These are phyloP conservation scores for Centella asiatica DNA, from an alignment of 129 eudicot genomes.

Conservation along the genomic window DNA sequence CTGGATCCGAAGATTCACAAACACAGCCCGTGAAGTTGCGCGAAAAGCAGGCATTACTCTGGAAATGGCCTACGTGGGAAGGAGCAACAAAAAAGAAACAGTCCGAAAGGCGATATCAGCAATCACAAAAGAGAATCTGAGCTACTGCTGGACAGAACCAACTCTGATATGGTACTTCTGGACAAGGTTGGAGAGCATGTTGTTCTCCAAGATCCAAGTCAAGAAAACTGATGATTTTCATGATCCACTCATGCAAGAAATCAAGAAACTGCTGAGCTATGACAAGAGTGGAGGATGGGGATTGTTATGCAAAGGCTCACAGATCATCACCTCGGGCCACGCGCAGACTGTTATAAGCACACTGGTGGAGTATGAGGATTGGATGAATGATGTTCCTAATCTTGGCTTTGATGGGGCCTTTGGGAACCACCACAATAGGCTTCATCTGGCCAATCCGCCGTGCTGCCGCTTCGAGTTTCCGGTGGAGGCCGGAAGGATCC, in stretches of 20 bases:
- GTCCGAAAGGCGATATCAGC: slow-evolving; percentile 31
- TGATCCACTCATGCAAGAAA: slow-evolving; percentile 56
- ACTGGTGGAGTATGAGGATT: slow-evolving; percentile 28
- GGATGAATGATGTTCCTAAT: slow-evolving; percentile 37
- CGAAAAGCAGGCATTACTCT: slow-evolving; percentile 31
- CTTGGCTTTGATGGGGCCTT: slow-evolving; percentile 43
- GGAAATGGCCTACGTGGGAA: slow-evolving; percentile 61
- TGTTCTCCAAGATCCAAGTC: slow-evolving; percentile 62
- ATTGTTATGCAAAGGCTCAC: slow-evolving; percentile 53
- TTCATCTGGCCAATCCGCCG: slow-evolving; percentile 32
- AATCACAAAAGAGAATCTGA: slow-evolving; percentile 41
- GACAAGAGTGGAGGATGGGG: slow-evolving; percentile 86
- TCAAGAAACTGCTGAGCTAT: slow-evolving; percentile 57
- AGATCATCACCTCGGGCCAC: slow-evolving; percentile 36
- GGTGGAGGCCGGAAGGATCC: slow-evolving; percentile 42
- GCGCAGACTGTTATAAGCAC: slow-evolving; percentile 37
- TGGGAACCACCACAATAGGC: slow-evolving; percentile 29
- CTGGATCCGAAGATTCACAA: slow-evolving; percentile 56
- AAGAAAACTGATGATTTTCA: slow-evolving; percentile 33
- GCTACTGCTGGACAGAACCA: slow-evolving; percentile 52
- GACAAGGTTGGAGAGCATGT: slow-evolving; percentile 71
- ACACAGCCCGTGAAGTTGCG: slow-evolving; percentile 35
- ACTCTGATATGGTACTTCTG: slow-evolving; percentile 47
- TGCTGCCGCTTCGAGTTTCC: slow-evolving; percentile 67
- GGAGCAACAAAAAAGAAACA: slow-evolving; percentile 41